These are phyloP conservation scores for Ceratobasidium sp. DNA, from an alignment of 1,284 basidiomycete genomes.

Conservation along the genomic window DNA sequence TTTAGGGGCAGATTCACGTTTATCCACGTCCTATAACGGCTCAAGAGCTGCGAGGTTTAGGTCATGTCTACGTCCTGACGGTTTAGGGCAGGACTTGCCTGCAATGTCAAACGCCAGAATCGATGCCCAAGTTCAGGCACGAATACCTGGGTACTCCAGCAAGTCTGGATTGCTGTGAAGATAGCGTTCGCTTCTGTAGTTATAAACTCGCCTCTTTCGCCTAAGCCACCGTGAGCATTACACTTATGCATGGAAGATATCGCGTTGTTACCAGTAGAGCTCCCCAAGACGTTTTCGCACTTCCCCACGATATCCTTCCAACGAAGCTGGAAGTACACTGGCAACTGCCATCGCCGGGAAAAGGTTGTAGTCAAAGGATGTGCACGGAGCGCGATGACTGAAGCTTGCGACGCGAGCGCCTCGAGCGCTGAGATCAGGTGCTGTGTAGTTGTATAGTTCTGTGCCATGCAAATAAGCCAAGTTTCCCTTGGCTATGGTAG, in stretches of 20 bases:
- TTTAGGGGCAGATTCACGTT: conserved; percentile 56
- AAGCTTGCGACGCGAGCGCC: conserved; percentile 77
- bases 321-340: conserved; percentile 96
- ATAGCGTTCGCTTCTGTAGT: conserved; percentile 69
- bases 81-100: conserved; percentile 61
- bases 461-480: no score
- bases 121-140: conserved; percentile 80
- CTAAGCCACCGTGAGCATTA: conserved; percentile 23
- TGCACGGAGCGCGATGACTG: conserved; percentile 72
- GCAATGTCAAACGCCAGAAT: conserved; percentile 88
- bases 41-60: conserved; percentile 64
- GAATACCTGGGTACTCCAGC: conserved; percentile 86
- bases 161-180: conserved; percentile 75
- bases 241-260: background rate
- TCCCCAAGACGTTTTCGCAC: conserved; percentile 71
- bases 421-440: conserved; percentile 87
- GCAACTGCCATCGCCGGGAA: conserved; percentile 90
- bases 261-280: background rate
- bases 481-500: no score
- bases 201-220: conserved; percentile 47
- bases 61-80: background rate
- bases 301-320: conserved; percentile 90
- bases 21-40: conserved; percentile 79
- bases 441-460: conserved; percentile 86
- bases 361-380: conserved; percentile 78